Base-by-base conservation (phyloP, 116 monocot species). In the Posidonia oceanica region DNA sequence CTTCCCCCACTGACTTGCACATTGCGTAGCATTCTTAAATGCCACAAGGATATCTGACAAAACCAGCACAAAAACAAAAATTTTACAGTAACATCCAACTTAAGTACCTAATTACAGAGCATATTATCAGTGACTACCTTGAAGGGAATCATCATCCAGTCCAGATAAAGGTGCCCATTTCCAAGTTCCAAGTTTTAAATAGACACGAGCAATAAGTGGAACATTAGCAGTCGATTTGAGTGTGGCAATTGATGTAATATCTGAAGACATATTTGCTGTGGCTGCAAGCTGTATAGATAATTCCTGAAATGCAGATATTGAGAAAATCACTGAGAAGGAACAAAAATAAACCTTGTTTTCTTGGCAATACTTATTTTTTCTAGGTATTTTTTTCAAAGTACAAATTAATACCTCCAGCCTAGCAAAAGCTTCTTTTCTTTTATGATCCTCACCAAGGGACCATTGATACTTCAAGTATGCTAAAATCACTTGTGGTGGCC, bases 381-480 rank as follows among this genome's bases (percentile, higher is more conserved):
- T 58, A 17, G 21, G 5, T 58, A n/a, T 39, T 8, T 68, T 55
- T 29, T 14, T 37, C 39, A 16, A 44, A 36, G 42, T n/a, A 16
- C 20, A 42, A 73, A 16, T 16, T 37, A 77, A 74, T 86, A 98
- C 97, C 79, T 90, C 83, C 57, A 98, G 70, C 70, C 80, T 83
- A 76, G 70, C 75, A 82, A 89, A 98, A 51, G 97, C 85, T 66
- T 89, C 90, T 44, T 80, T 85, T 54, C 87, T 60, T 79, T 89
- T 98, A 70, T 77, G 21, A 70, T 98, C 97, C 66, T 98, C 97
- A 18, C 89, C 93, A 71, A 90, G 76, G 76, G 92, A 92, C 89
- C 90, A 98, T 68, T 98, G 90, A 69, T 98, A 98, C 60, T 98
- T 98, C 36, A 98, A 80, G 78, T 92, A 98, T 8, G 90, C 83